phyloP scores from a whole-genome alignment of 768 basidiomycete genomes.

The Gloeopeniophorella convolvens region DNA sequence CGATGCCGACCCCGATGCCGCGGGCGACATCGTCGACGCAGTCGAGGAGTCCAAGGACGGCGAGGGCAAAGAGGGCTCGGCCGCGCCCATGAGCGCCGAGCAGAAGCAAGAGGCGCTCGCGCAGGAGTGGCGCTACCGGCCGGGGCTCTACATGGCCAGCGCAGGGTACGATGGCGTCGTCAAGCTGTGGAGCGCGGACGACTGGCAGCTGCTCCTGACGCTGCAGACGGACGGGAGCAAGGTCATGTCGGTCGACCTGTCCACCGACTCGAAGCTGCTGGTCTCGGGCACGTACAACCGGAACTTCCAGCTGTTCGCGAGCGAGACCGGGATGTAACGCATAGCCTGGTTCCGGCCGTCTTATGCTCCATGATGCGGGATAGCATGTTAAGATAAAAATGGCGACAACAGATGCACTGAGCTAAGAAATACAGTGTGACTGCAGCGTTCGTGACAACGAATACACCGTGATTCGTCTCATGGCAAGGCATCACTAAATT shows the following conservation, averaged over 20 bases:
- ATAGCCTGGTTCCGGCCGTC: background rate
- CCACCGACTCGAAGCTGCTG: conserved; percentile 73
- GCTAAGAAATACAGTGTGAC: conserved; percentile 13
- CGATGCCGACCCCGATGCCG: conserved; percentile 32
- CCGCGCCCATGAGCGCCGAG: conserved; percentile 9
- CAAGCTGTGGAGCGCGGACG: conserved; percentile 96
- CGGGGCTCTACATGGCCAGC: conserved; percentile 89
- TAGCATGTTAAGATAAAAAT: conserved; percentile 18
- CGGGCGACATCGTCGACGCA: conserved; percentile 41
- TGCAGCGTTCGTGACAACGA: conserved; percentile 1
- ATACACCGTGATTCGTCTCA: background rate
- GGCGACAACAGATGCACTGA: conserved; percentile 14
- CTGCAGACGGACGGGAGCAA: conserved; percentile 95
- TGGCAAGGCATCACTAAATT: conserved; percentile 33
- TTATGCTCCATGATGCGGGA: background rate
- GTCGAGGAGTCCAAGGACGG: conserved; percentile 28
- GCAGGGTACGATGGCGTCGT: conserved; percentile 93
- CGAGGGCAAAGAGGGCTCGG: conserved; percentile 6
- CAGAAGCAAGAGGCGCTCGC: conserved; percentile 29
- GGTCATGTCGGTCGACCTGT: conserved; percentile 96
- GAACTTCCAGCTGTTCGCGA: conserved; percentile 89
- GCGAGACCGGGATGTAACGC: conserved; percentile 32
- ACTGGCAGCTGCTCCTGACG: conserved; percentile 89
- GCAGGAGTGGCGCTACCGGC: conserved; percentile 75
- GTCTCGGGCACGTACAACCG: conserved; percentile 91